phyloP scores from a whole-genome alignment of 2,329 filamentous ascomycete species.

The Aspergillus sclerotialis region DNA sequence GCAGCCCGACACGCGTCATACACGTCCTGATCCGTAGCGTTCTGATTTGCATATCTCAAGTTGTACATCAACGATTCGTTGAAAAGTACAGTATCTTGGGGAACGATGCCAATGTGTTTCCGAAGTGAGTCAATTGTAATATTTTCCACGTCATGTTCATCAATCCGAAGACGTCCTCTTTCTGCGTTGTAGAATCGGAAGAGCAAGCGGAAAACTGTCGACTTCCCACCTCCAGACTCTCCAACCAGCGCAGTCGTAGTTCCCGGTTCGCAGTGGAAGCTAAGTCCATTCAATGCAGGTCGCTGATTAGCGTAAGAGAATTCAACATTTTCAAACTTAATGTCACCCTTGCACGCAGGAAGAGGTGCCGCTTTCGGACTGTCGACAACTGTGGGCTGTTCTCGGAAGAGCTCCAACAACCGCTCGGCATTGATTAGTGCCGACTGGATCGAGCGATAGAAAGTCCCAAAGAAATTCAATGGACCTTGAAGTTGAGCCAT shows the following conservation, averaged over 20 bases:
- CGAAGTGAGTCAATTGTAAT: constrained; percentile 91
- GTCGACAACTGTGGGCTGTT: constrained; percentile 86
- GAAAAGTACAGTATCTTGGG: constrained; percentile 92
- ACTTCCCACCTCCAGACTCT: constrained; percentile 94
- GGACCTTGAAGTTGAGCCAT: constrained; percentile 74
- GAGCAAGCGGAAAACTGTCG: constrained; percentile 88
- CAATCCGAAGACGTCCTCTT: constrained; percentile 73
- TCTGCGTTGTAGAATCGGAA: constrained; percentile 93
- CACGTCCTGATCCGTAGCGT: constrained; percentile 73
- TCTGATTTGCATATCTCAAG: constrained; percentile 77
- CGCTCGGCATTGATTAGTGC: constrained; percentile 97
- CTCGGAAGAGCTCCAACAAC: constrained; percentile 92
- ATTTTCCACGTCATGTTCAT: constrained; percentile 75
- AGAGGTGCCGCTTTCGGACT: constrained; percentile 58
- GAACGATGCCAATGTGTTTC: constrained; percentile 87
- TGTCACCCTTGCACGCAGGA: constrained; percentile 66
- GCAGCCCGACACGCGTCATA: constrained; percentile 76
- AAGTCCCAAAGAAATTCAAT: constrained; percentile 84
- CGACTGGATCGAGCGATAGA: constrained; percentile 92
- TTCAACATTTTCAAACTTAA: constrained; percentile 79
- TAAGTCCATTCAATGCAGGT: constrained; percentile 74
- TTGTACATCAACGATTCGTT: constrained; percentile 96
- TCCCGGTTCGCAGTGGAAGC: constrained; percentile 78
- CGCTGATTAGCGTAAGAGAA: constrained; percentile 87
- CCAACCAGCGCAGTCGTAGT: constrained; percentile 95